These are phyloP conservation scores for Stagonosporopsis rhizophila DNA, from an alignment of 2,329 filamentous ascomycete genomes.

Conservation along the genomic window DNA sequence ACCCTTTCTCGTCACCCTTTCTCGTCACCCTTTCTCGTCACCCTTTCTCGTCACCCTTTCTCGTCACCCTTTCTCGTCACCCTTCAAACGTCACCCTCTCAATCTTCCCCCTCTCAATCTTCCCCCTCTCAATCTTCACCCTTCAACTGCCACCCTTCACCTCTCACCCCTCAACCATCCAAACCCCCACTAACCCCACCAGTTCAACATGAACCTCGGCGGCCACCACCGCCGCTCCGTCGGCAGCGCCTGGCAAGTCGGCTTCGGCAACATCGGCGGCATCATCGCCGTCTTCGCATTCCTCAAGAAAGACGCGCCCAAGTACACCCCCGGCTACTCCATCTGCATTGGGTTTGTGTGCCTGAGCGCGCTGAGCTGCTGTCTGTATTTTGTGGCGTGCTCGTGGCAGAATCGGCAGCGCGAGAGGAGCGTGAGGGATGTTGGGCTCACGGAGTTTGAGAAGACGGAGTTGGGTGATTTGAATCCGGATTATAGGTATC, in stretches of 20 bases:
- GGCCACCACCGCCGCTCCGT: constrained; percentile 59
- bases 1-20: no score
- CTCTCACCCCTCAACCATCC: no score
- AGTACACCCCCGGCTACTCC: constrained; percentile 74
- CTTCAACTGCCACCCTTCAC: background rate
- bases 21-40: no score
- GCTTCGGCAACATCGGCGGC: constrained; percentile 58
- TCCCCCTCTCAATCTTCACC: background rate
- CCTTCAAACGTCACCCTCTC: no score
- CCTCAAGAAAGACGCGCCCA: constrained; percentile 66
- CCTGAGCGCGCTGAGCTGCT: constrained; percentile 68
- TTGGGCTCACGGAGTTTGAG: constrained; percentile 66
- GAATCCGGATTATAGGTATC: constrained; percentile 66
- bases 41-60: no score
- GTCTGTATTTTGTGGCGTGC: constrained; percentile 67
- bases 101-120: background rate
- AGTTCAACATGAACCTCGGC: constrained; percentile 62
- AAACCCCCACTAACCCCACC: background rate
- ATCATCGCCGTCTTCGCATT: constrained; percentile 62
- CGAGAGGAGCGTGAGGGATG: constrained; percentile 55
- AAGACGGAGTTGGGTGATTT: constrained; percentile 67
- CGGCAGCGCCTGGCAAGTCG: constrained; percentile 59
- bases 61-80: no score
- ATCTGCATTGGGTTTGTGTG: constrained; percentile 78
- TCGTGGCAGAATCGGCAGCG: constrained; percentile 67